These are phyloP conservation scores for Phytophthora tubulina DNA, from an alignment of 352 stramenopile species.

Conservation along the genomic window DNA sequence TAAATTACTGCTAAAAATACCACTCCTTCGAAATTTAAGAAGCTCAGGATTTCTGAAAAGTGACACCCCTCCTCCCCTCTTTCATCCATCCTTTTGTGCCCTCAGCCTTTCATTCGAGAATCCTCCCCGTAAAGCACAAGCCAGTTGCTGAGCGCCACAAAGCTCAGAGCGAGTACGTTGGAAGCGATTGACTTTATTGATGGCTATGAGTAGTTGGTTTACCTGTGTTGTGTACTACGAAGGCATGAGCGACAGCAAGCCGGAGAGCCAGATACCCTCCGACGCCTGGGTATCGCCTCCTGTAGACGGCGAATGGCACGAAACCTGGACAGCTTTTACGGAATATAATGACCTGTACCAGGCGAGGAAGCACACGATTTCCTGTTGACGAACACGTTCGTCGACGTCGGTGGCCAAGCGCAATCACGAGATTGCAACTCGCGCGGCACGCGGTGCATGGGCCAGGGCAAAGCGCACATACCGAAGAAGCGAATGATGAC, in stretches of 20 bases:
- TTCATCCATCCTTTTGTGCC: background rate
- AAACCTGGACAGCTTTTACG: background rate
- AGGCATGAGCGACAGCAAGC: background rate
- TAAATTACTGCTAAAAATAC: background rate
- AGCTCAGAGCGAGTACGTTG: no score
- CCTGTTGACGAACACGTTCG: background rate
- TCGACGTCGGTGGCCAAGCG: constrained; percentile 1
- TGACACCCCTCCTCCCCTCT: background rate
- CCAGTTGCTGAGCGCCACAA: no score
- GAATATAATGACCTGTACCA: constrained; percentile 1
- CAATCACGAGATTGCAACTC: constrained; percentile 4
- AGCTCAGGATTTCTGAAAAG: background rate
- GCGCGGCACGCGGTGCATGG: no score
- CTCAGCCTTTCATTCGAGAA: background rate
- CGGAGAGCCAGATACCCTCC: background rate
- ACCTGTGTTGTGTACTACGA: no score
- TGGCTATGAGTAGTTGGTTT: no score
- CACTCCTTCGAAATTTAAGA: background rate
- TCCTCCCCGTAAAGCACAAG: background rate
- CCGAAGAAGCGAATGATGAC: no score
- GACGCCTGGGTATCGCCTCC: background rate
- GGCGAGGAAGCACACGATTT: background rate
- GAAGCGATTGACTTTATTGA: no score
- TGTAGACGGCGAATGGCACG: constrained; percentile 8
- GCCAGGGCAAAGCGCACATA: background rate